phyloP scores from a whole-genome alignment of 2,329 filamentous ascomycete genomes.

The Pseudonectria foliicola region DNA sequence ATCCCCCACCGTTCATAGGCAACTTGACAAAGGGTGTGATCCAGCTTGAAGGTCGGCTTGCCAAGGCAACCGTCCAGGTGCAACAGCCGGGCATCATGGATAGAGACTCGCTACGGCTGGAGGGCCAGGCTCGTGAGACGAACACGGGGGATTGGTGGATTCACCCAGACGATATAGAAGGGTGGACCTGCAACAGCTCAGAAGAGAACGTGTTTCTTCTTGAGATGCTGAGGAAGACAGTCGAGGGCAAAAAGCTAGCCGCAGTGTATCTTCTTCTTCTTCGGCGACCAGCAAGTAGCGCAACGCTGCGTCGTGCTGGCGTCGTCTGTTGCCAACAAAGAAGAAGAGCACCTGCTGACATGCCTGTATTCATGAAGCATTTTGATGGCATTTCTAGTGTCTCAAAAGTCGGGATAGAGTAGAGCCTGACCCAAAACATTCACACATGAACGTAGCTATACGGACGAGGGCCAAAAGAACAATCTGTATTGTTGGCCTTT shows the following conservation, averaged over 20 bases:
- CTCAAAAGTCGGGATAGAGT: constrained; percentile 3
- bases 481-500: too few relatives aligned
- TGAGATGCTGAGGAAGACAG: constrained; percentile 4
- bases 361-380: not conserved
- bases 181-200: not conserved
- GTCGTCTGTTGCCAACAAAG: constrained; percentile 1
- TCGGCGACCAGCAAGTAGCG: not conserved
- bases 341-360: not conserved
- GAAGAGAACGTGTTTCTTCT: not conserved
- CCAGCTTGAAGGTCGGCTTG: constrained; percentile 6
- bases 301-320: constrained; percentile 1
- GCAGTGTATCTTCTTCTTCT: constrained; percentile 5
- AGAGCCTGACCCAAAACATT: too few relatives aligned
- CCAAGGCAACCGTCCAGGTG: not conserved
- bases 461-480: too few relatives aligned
- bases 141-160: constrained; percentile 5
- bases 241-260: not conserved
- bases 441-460: too few relatives aligned
- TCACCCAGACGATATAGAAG: constrained; percentile 2
- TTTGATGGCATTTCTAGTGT: constrained; percentile 2
- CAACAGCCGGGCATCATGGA: not conserved
- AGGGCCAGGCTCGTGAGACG: not conserved
- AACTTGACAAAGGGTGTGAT: constrained; percentile 4
- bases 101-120: not conserved
- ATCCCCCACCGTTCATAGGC: constrained; percentile 7